phyloP scores from a whole-genome alignment of 1,284 basidiomycete species.

The Calocybe gambosa region DNA sequence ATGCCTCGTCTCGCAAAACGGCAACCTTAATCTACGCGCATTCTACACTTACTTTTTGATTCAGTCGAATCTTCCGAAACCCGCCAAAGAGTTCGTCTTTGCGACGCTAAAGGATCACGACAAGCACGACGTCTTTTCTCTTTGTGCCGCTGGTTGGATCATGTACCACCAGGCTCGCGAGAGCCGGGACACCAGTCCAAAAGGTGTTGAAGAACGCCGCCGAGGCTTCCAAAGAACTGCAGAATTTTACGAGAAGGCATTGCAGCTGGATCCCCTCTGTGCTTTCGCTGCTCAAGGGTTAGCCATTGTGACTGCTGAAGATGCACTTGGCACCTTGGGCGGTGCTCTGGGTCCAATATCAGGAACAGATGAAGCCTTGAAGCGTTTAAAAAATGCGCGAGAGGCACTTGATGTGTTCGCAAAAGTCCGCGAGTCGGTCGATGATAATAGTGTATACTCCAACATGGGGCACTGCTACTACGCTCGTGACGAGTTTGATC shows the following conservation, averaged over 20 bases:
- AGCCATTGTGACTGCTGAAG: slow-evolving; percentile 88
- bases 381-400: slow-evolving; percentile 62
- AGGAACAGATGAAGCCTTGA: slow-evolving; percentile 57
- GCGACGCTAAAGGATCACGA: slow-evolving; percentile 79
- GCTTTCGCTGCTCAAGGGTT: slow-evolving; percentile 90
- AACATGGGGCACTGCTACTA: slow-evolving; percentile 97
- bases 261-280: slow-evolving; percentile 76
- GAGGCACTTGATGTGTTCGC: slow-evolving; percentile 85
- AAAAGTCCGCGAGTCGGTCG: slow-evolving; percentile 81
- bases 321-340: slow-evolving; percentile 64
- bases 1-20: slow-evolving; percentile 64
- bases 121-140: slow-evolving; percentile 83
- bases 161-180: slow-evolving; percentile 83
- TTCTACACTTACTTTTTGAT: slow-evolving; percentile 88
- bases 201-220: slow-evolving; percentile 65
- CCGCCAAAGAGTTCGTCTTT: slow-evolving; percentile 82
- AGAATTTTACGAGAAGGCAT: slow-evolving; percentile 87
- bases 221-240: slow-evolving; percentile 76
- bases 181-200: slow-evolving; percentile 49
- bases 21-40: slow-evolving; percentile 76
- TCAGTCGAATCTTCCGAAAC: slow-evolving; percentile 61
- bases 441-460: slow-evolving; percentile 83
- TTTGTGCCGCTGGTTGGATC: slow-evolving; percentile 84
- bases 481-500: slow-evolving; percentile 84
- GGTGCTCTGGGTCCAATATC: slow-evolving; percentile 42